Evolutionary conservation across 345 rosid genomes (phyloP).

Genomic region (Melaleuca quinquenervia): DNA sequence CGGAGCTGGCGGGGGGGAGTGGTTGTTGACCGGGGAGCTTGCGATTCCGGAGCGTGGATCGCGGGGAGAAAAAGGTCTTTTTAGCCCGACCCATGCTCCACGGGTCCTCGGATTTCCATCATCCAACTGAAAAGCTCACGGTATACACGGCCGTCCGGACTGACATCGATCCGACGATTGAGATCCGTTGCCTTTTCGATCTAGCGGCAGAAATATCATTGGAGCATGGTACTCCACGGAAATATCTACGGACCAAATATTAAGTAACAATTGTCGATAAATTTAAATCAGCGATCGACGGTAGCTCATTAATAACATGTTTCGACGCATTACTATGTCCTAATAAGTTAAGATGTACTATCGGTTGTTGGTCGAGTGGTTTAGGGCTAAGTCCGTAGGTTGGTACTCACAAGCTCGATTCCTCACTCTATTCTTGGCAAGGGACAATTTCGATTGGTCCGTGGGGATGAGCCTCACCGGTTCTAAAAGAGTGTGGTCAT

Average conservation of each 20-base stretch:
- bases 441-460: neutral
- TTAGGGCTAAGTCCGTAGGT: neutral
- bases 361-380: neutral
- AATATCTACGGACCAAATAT: too few relatives aligned
- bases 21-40: neutral
- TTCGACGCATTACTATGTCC: neutral
- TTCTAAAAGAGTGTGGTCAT: too few relatives aligned
- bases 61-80: neutral
- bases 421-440: fast-evolving
- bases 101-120: neutral
- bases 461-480: neutral
- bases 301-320: neutral
- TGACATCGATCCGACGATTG: neutral
- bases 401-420: neutral
- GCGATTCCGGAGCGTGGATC: too few relatives aligned
- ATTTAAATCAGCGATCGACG: too few relatives aligned
- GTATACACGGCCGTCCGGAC: neutral
- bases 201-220: neutral
- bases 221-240: too few relatives aligned
- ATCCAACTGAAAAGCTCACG: too few relatives aligned
- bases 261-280: too few relatives aligned
- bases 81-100: neutral
- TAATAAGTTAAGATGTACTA: neutral
- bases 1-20: neutral
- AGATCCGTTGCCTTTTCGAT: neutral